A percentile compares a stretch with the other conserved stretches of the same genome.
Evolutionary conservation across 441 rosid species (phyloP).

Genomic region (Erodium texanum): DNA sequence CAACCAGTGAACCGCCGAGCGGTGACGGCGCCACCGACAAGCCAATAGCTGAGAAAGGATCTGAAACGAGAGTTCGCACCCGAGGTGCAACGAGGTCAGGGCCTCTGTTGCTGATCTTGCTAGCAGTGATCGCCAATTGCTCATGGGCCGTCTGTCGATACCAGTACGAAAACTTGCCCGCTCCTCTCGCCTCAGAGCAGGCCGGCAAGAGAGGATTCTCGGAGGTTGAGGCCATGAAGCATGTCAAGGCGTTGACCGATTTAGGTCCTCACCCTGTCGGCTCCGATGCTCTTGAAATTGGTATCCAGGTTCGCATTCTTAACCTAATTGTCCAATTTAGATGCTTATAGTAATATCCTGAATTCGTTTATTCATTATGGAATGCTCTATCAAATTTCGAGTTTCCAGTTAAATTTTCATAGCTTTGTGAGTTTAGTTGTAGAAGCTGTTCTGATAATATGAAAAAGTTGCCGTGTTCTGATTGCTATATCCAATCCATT

Average conservation of each 20-base stretch:
- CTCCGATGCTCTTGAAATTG: slow-evolving; percentile 62
- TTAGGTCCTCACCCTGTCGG: slow-evolving; percentile 85
- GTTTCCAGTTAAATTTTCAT: background rate
- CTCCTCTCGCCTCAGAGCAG: slow-evolving; percentile 57
- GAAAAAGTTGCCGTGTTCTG: background rate
- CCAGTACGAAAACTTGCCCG: slow-evolving; percentile 59
- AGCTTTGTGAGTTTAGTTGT: background rate
- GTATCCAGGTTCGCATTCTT: slow-evolving; percentile 45
- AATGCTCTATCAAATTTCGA: background rate
- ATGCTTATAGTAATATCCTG: background rate
- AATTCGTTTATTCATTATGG: background rate
- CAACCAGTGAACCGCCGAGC: slow-evolving; percentile 20
- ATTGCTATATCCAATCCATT: background rate
- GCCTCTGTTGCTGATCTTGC: slow-evolving; percentile 40
- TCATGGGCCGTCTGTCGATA: slow-evolving; percentile 56
- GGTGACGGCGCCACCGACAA: slow-evolving; percentile 12
- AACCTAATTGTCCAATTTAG: background rate
- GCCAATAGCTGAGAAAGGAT: slow-evolving; percentile 8
- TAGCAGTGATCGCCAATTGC: slow-evolving; percentile 37
- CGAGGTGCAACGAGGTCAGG: slow-evolving; percentile 42
- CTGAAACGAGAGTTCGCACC: slow-evolving; percentile 14
- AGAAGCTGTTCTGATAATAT: background rate
- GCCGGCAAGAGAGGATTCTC: slow-evolving; percentile 94
- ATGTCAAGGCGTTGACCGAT: slow-evolving; percentile 65
- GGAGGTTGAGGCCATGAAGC: slow-evolving; percentile 68